Conservation (phyloP, 495 filamentous ascomycete species). For the Parmelia sp. region DNA sequence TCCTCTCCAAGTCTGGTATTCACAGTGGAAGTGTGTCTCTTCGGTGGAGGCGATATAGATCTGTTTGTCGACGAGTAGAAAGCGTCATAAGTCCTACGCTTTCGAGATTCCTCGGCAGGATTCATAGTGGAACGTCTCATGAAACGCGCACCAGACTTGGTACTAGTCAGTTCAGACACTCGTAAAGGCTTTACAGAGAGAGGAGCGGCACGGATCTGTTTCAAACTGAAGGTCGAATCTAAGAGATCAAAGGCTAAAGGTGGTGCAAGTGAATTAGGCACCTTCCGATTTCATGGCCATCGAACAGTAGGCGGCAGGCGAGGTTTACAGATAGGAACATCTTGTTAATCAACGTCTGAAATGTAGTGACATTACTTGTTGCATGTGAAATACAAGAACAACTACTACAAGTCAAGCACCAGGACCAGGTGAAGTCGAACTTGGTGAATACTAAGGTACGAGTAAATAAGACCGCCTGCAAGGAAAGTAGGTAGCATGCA, state of each 20-base stretch:
- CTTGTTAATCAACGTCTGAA: too few relatives aligned
- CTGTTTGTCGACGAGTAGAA: neutral
- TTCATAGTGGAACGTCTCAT: neutral
- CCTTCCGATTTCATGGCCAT: neutral
- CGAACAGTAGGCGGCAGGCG: neutral
- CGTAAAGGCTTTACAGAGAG: neutral
- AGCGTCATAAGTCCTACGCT: conserved; percentile 1
- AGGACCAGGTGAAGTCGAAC: neutral
- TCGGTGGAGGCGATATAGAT: conserved; percentile 18
- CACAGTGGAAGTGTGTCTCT: neutral
- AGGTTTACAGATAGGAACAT: too few relatives aligned
- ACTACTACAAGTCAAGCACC: too few relatives aligned
- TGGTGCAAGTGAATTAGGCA: neutral
- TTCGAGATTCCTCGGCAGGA: neutral
- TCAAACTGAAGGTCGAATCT: neutral
- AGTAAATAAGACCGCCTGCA: too few relatives aligned
- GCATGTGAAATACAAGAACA: too few relatives aligned
- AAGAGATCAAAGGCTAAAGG: neutral
- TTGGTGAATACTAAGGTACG: too few relatives aligned
- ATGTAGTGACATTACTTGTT: neutral
- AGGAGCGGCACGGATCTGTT: neutral
- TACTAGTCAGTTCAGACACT: neutral
- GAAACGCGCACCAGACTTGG: neutral
- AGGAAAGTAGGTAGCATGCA: too few relatives aligned
- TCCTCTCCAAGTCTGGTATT: neutral